Conservation (phyloP, 208 protist genomes). For the Trypanosoma melophagium region DNA sequence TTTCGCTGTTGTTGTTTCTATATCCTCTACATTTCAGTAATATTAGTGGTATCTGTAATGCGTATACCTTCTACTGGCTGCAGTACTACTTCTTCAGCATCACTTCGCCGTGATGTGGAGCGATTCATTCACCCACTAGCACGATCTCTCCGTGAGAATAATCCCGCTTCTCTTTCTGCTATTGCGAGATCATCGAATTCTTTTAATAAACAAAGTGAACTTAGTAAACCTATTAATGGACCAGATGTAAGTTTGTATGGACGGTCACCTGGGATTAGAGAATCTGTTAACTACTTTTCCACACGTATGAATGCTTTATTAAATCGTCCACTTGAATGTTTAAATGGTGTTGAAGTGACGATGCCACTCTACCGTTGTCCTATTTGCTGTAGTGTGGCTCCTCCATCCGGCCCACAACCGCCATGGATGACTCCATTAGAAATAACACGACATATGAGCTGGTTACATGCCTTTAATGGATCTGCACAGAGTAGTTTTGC, state of each 20-base stretch:
- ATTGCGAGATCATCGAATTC: too few species aligned
- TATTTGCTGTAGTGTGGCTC: constrained; percentile 15
- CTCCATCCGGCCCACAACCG: not conserved
- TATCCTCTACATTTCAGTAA: not conserved
- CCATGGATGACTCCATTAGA: constrained; percentile 42
- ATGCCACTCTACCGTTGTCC: constrained; percentile 33
- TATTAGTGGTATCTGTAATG: not conserved
- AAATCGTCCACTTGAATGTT: constrained; percentile 15
- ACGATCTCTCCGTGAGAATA: constrained; percentile 2
- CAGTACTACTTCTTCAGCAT: not conserved
- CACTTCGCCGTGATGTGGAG: constrained; percentile 18
- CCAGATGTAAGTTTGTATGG: not conserved
- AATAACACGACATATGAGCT: constrained; percentile 65
- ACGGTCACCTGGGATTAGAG: constrained; percentile 15
- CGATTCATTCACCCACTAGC: constrained; percentile 27
- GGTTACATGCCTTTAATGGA: constrained; percentile 53
- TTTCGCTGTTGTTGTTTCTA: not conserved
- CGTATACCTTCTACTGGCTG: not conserved
- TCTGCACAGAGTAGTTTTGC: constrained; percentile 41
- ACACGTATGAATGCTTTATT: constrained; percentile 24
- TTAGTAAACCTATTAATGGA: not conserved
- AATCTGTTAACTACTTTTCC: constrained; percentile 26
- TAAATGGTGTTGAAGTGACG: not conserved
- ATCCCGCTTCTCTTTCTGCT: not conserved
- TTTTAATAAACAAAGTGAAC: too few species aligned